phyloP scores from a whole-genome alignment of 2,329 filamentous ascomycete species.

The Alternaria longipes region DNA sequence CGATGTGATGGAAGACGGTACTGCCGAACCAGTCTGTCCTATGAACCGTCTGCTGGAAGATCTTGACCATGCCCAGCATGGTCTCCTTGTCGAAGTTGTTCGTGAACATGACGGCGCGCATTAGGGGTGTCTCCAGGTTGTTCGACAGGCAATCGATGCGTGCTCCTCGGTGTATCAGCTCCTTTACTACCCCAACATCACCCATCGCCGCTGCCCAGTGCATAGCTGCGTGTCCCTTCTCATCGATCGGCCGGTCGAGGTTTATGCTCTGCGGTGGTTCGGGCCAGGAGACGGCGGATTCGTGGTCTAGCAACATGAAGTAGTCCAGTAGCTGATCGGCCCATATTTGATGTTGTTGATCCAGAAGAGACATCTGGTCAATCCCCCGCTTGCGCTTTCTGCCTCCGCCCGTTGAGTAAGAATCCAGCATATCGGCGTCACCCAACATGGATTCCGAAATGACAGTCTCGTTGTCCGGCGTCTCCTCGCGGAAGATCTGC shows the following conservation, averaged over 20 bases:
- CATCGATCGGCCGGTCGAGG: constrained; percentile 91
- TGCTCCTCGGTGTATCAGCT: constrained; percentile 83
- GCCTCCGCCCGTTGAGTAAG: constrained; percentile 60
- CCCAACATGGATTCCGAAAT: constrained; percentile 85
- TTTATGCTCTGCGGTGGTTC: constrained; percentile 87
- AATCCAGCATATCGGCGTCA: constrained; percentile 80
- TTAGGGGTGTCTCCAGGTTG: constrained; percentile 83
- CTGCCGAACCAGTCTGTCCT: constrained; percentile 81
- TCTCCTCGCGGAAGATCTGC: constrained; percentile 76
- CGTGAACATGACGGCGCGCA: constrained; percentile 93
- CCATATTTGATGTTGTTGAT: constrained; percentile 89
- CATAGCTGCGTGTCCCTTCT: constrained; percentile 88
- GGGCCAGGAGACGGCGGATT: constrained; percentile 74
- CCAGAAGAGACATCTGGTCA: constrained; percentile 70
- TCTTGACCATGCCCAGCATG: constrained; percentile 83
- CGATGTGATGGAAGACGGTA: constrained; percentile 94
- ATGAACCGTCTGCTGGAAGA: constrained; percentile 83
- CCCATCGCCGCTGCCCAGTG: constrained; percentile 99
- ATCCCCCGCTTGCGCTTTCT: constrained; percentile 82
- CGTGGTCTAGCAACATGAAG: constrained; percentile 86
- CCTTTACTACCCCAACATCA: constrained; percentile 88
- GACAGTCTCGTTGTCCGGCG: constrained; percentile 82
- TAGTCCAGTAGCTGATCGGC: constrained; percentile 95
- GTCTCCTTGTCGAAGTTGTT: constrained; percentile 96
- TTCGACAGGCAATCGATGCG: constrained; percentile 72